A percentile compares a stretch with the other conserved stretches of the same genome.
These are phyloP conservation scores for Phytophthora ramorum DNA, from an alignment of 352 stramenopile genomes.

Conservation along the genomic window DNA sequence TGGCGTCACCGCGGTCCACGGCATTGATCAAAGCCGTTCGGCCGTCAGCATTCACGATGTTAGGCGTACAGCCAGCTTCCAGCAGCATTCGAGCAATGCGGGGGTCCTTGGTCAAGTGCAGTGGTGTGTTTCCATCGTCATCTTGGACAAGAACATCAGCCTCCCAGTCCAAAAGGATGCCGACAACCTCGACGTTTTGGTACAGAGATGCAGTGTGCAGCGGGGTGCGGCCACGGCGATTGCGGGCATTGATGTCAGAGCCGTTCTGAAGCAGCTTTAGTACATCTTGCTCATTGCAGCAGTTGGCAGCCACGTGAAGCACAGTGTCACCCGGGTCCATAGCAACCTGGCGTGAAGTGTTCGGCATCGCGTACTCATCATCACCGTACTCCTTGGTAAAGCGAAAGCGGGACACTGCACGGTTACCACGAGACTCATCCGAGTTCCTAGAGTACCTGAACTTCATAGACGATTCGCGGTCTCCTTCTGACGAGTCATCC, in stretches of 20 bases:
- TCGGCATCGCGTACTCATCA: slow-evolving; percentile 50
- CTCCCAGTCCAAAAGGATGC: slow-evolving; percentile 84
- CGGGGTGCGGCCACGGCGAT: slow-evolving; percentile 78
- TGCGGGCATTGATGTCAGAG: slow-evolving; percentile 86
- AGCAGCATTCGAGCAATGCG: slow-evolving; percentile 84
- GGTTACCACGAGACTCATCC: slow-evolving; percentile 34
- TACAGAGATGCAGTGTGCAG: slow-evolving; percentile 86
- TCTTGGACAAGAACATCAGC: slow-evolving; percentile 83
- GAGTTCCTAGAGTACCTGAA: slow-evolving; percentile 22
- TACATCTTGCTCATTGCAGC: slow-evolving; percentile 88
- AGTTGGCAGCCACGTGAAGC: slow-evolving; percentile 87
- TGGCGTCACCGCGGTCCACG: slow-evolving; percentile 72
- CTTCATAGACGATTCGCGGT: slow-evolving; percentile 43
- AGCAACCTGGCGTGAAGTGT: slow-evolving; percentile 75
- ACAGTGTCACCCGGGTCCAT: slow-evolving; percentile 90
- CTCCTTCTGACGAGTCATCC: slow-evolving; percentile 75
- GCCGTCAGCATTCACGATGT: slow-evolving; percentile 85
- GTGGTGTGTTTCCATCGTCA: slow-evolving; percentile 83
- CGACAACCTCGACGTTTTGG: slow-evolving; percentile 83
- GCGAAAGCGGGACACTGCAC: slow-evolving; percentile 72
- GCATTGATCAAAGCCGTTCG: slow-evolving; percentile 83
- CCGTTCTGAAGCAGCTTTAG: slow-evolving; percentile 88
- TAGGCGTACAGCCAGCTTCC: slow-evolving; percentile 82
- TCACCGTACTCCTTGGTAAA: slow-evolving; percentile 85
- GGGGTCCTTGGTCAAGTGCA: slow-evolving; percentile 82